These are phyloP conservation scores for Naegleria gruberi DNA, from an alignment of 208 protist genomes.

Conservation along the genomic window DNA sequence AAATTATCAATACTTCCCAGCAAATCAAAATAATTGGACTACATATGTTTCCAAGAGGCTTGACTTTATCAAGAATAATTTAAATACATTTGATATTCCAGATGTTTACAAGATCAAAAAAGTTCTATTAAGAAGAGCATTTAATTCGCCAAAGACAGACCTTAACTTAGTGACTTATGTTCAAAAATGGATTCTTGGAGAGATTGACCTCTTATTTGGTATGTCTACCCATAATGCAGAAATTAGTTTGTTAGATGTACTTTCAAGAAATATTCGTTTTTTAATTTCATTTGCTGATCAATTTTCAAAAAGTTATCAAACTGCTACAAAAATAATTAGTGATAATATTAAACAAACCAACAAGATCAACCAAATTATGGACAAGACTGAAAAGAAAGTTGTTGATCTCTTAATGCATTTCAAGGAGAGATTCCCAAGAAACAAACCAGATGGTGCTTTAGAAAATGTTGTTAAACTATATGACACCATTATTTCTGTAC, in stretches of 20 bases:
- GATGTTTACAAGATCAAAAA: neutral
- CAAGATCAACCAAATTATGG: neutral
- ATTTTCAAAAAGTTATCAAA: neutral
- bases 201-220: neutral
- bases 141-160: neutral
- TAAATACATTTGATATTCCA: neutral
- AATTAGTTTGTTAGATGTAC: neutral
- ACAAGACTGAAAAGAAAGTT: neutral
- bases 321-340: neutral
- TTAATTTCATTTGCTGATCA: neutral
- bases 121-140: neutral
- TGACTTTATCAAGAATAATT: neutral
- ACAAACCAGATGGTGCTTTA: neutral
- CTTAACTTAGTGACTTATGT: neutral
- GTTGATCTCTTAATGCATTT: neutral
- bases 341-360: neutral
- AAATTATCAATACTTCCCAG: neutral
- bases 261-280: neutral
- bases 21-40: neutral
- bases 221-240: neutral
- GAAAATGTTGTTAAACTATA: neutral
- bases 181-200: neutral
- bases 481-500: neutral
- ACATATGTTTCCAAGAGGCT: neutral
- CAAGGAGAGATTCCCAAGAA: neutral